Evolutionary conservation across 2,329 filamentous ascomycete genomes (phyloP).

Genomic region (Canariomyces notabilis): DNA sequence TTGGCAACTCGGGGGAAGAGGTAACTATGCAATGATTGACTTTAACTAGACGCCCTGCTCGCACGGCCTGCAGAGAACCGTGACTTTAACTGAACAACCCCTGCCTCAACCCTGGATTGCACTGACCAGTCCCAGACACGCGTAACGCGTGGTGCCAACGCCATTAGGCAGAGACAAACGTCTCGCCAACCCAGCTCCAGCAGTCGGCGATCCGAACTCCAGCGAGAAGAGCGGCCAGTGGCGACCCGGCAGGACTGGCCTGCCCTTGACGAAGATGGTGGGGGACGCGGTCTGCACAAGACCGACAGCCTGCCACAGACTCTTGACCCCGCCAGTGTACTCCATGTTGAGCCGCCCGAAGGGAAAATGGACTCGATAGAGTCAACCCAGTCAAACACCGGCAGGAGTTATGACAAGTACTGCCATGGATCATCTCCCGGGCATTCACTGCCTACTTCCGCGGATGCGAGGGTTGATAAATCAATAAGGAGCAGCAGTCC

Average conservation of each 20-base stretch:
- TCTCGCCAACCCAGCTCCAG: conserved; percentile 9
- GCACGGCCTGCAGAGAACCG: conserved; percentile 10
- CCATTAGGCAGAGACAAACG: conserved; percentile 1
- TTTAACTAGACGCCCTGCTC: too few species aligned
- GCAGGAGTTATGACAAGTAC: conserved; percentile 50
- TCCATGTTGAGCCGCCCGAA: conserved; percentile 3
- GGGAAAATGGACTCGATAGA: conserved; percentile 44
- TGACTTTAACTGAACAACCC: conserved; percentile 3
- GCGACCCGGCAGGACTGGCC: neutral
- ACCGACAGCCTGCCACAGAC: conserved; percentile 6
- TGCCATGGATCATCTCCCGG: conserved; percentile 18
- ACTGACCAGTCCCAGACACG: conserved; percentile 24
- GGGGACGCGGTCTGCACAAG: conserved; percentile 3
- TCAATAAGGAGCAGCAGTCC: conserved; percentile 13
- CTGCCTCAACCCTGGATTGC: conserved; percentile 18
- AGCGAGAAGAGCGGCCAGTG: neutral
- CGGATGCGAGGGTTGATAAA: conserved; percentile 27
- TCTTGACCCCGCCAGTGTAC: neutral
- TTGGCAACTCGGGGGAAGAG: neutral
- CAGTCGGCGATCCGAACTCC: neutral
- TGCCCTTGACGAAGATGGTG: conserved; percentile 3
- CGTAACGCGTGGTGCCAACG: conserved; percentile 17
- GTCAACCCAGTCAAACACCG: conserved; percentile 53
- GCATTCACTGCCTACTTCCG: conserved; percentile 19
- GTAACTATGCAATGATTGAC: too few species aligned